A percentile compares a stretch with the other conserved stretches of the same genome.
phyloP scores from a whole-genome alignment of 2,329 filamentous ascomycete species.

The Scopulariopsis brevicaulis region DNA sequence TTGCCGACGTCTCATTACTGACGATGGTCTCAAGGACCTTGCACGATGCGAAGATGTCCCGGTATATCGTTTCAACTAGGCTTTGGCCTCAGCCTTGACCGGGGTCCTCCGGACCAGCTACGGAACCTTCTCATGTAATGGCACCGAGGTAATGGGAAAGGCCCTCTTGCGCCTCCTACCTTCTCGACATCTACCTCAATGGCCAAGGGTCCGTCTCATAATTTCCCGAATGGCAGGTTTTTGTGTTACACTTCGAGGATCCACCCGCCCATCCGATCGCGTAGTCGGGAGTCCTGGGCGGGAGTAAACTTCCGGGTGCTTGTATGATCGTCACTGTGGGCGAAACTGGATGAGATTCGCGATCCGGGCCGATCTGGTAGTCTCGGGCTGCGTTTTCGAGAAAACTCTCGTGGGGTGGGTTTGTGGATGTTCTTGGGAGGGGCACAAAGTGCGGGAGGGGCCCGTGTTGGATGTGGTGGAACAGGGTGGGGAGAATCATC shows the following conservation, averaged over 20 bases:
- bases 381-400: not conserved
- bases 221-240: not conserved
- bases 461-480: not conserved
- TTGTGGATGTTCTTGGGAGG: not conserved
- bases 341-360: not conserved
- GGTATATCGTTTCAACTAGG: not conserved
- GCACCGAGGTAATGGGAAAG: not conserved
- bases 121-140: not conserved
- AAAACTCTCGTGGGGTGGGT: not conserved
- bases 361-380: not conserved
- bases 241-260: not conserved
- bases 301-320: not conserved
- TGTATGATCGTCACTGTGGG: constrained; percentile 3
- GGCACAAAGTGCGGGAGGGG: not conserved
- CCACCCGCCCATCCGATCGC: not conserved
- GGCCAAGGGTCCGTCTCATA: too few species aligned
- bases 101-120: not conserved
- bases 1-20: not conserved
- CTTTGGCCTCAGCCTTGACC: not conserved
- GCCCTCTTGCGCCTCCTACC: not conserved
- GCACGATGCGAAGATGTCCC: not conserved
- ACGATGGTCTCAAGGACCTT: not conserved
- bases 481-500: not conserved
- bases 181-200: not conserved
- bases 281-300: not conserved